phyloP scores from a whole-genome alignment of 768 basidiomycete genomes.

The Boletus rex-veris region DNA sequence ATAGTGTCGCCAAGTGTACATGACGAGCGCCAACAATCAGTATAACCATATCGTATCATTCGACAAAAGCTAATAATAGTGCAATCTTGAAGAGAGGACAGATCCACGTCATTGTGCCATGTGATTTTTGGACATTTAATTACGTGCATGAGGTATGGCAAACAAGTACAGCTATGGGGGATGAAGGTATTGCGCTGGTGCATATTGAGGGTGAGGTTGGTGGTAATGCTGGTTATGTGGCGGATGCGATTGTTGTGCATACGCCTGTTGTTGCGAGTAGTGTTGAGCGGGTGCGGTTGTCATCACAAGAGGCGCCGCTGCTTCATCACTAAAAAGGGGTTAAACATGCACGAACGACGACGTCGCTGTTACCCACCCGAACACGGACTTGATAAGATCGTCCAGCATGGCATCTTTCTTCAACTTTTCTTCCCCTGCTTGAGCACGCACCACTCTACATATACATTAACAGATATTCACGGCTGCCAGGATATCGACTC shows the following conservation, averaged over 20 bases:
- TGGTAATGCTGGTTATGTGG: slow-evolving; percentile 9
- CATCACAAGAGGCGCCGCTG: slow-evolving; percentile 13
- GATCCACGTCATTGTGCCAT: too few relatives aligned
- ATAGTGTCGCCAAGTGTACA: too few relatives aligned
- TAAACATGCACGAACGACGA: neutral
- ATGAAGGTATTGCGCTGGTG: slow-evolving; percentile 13
- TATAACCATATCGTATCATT: too few relatives aligned
- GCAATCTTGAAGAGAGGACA: too few relatives aligned
- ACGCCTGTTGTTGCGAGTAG: slow-evolving; percentile 8
- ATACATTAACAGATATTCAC: neutral
- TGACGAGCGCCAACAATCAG: too few relatives aligned
- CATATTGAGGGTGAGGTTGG: slow-evolving; percentile 13
- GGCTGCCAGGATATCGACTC: neutral
- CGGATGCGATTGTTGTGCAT: slow-evolving; percentile 8
- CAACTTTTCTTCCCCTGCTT: slow-evolving; percentile 50
- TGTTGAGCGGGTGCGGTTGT: slow-evolving; percentile 5
- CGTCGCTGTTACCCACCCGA: slow-evolving; percentile 43
- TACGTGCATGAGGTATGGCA: too few relatives aligned
- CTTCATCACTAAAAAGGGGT: slow-evolving; percentile 25
- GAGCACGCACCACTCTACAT: slow-evolving; percentile 42
- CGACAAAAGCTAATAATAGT: too few relatives aligned
- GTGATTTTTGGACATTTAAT: too few relatives aligned
- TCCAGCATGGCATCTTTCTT: slow-evolving; percentile 64
- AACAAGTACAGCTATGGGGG: slow-evolving; percentile 6
- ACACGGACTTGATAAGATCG: slow-evolving; percentile 43